Evolutionary conservation across 768 basidiomycete species (phyloP), one percentile per base, ranked within the genome.

Genomic region (Imleria badia): DNA sequence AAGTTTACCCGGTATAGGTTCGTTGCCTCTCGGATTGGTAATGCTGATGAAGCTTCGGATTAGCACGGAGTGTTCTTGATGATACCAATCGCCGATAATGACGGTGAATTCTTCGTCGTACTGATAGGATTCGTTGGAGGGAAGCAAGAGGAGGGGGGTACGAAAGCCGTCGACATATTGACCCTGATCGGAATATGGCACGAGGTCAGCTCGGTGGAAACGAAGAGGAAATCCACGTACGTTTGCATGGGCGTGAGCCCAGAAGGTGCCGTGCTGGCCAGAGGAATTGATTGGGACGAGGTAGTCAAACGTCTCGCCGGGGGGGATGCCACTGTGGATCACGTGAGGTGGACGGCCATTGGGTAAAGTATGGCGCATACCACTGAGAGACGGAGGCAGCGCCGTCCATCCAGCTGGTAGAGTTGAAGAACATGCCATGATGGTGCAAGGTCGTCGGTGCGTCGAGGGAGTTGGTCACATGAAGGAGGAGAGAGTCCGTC

Each of bases 391-490:
- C 84, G 7, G 79, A 83, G 31, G 81, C 71, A 1, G 96, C 93
- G 35, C 96, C 96, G 69, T 98, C 96, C 78, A 86, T 87, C 85
- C 90, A 97, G 17, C 83, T 81, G 0, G 89, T 81, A 2, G 82
- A 79, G 68, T 94, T 95, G 78, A 97, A 94, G 74, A 85, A 94
- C 87, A 96, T 91, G 58, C 96, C 96, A 72, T 97, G 95, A 66
- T 95, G 89, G 69, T 98, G 96, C 15, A 98, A 73, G 1, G 86
- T 79, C 0, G 89, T 81, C 0, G 86, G 80, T 26, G 74, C 59
- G 50, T 87, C 84, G 51, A 95, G 70, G 3, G 80, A 81, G 70
- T 95, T 94, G 29, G 76, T 76, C 6, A 85, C 84, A 66, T 98
- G 94, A 0, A 98, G 78, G 26, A 88, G 63, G 30, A 97, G 75